Base-by-base conservation (phyloP, 495 filamentous ascomycete species). In the Darksidea phi region DNA sequence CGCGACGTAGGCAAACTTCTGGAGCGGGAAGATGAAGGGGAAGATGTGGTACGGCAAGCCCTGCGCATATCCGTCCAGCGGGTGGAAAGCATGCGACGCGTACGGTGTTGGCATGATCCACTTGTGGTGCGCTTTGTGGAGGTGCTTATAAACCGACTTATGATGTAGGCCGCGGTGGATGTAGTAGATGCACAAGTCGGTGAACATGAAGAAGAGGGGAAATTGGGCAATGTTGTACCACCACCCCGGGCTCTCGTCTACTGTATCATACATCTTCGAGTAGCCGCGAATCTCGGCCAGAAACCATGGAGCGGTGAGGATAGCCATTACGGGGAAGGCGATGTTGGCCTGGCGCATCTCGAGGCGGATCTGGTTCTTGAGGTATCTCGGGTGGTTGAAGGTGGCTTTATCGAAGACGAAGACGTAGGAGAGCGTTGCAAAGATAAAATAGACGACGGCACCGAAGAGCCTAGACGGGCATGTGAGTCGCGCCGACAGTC, bases 101-200 rank as follows among this genome's bases (percentile, higher is more conserved):
- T 82, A 97, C 11, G 93, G 93, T 6, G 91, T 96, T 5, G 94
- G 94, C 90, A 97, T 95, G 76, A 97, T 96, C 94, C 93, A 97
- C 78, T 96, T 96, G 85, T 97, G 93, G 78, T 97, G 94, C 51
- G 90, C 87, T 81, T 97, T 97, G 82, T 97, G 93, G 20, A 97
- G 82, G 48, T 76, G 77, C 78, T 89, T 93, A 84, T 97, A 97
- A 49, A 96, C 72, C 48, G 74, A 65, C 6, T 89, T 88, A 73
- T 91, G 87, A 76, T 97, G 93, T 62, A 96, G 79, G 47, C 84
- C 88, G 50, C 94, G 88, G 77, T 97, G 93, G 69, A 96, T 96
- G 80, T 86, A 89, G 81, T 97, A 97, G 80, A 97, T 94, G 76
- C 79, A 84, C 75, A 85, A 86, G 77, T 97, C 93, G 77, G 93